Base-by-base conservation (phyloP, 306 rosid genomes). In the Abrus precatorius region DNA sequence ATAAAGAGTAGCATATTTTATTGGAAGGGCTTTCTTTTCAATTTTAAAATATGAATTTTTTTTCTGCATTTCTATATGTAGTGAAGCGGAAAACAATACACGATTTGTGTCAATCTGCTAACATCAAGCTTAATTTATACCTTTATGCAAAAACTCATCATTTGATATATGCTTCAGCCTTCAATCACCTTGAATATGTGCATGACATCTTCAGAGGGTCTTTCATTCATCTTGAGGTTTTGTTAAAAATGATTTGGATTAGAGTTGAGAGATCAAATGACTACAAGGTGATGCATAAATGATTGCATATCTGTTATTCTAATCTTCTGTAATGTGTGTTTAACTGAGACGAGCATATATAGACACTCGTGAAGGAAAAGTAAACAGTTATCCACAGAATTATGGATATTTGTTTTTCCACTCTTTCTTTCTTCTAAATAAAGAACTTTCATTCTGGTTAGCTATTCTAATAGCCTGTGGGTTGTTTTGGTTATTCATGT, bases 351-450 rank as follows among this genome's bases (percentile, higher is more conserved):
- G 14, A 48, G 45, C 61, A 74, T n/a, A 70, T 75, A 30, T n/a
- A 36, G 59, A 44, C 45, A 74, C 48, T 75, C 41, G 34, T 7
- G 72, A 62, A 62, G 41, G 57, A 59, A 82, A 63, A 47, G 44
- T 72, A 55, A 50, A 49, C 45, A 83, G n/a, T 9, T 72, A 57
- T 73, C 49, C 44, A 60, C 66, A 27, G 67, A 60, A 53, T 62
- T 0, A 0, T n/a, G n/a, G 10, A 40, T 50, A 57, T 36, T 76
- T 61, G 33, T 69, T 56, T 30, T 71, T 49, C 12, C 43, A 38
- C 66, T 70, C n/a, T 69, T 78, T 76, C 44, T 74, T 82, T 50
- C 44, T 69, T 69, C 6, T 83, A 44, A 78, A 47, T 63, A 59
- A 50, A 29, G 34, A 56, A 55, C 68, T 20, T 72, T 61, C 57